Evolutionary conservation across 2,329 filamentous ascomycete genomes (phyloP).

Genomic region (Colletotrichum gigasporum): DNA sequence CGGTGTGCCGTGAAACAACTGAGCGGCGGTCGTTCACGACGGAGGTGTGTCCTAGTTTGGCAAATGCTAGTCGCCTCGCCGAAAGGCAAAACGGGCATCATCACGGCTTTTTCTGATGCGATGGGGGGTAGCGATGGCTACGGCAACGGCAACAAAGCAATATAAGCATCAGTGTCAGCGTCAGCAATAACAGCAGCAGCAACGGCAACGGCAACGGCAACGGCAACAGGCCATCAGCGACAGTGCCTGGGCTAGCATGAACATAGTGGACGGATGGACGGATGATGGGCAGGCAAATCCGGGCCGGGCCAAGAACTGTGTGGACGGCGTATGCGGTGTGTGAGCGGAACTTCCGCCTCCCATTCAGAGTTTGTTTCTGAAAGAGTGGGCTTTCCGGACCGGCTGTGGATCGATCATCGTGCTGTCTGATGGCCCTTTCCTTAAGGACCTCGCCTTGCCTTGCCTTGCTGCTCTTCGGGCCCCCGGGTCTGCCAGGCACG

Average conservation of each 20-base stretch:
- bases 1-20: slow-evolving; percentile 8
- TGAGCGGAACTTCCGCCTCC: slow-evolving; percentile 6
- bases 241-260: background rate
- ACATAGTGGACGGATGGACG: background rate
- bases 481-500: slow-evolving; percentile 1
- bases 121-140: too few species aligned
- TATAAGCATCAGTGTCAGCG: too few species aligned
- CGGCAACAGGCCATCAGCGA: background rate
- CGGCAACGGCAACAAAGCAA: too few species aligned
- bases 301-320: slow-evolving; percentile 9
- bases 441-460: background rate
- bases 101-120: slow-evolving; percentile 10
- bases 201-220: too few species aligned
- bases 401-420: slow-evolving; percentile 9
- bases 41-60: slow-evolving; percentile 25
- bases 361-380: slow-evolving; percentile 30
- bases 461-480: background rate
- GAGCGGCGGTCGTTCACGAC: slow-evolving; percentile 8
- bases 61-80: slow-evolving; percentile 17
- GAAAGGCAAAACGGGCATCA: slow-evolving; percentile 24
- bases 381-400: slow-evolving; percentile 21
- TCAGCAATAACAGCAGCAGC: too few species aligned
- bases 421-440: background rate
- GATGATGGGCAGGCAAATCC: slow-evolving; percentile 1
- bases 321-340: background rate